These are phyloP conservation scores for Boletus patriciae DNA, from an alignment of 768 basidiomycete genomes.

Conservation along the genomic window DNA sequence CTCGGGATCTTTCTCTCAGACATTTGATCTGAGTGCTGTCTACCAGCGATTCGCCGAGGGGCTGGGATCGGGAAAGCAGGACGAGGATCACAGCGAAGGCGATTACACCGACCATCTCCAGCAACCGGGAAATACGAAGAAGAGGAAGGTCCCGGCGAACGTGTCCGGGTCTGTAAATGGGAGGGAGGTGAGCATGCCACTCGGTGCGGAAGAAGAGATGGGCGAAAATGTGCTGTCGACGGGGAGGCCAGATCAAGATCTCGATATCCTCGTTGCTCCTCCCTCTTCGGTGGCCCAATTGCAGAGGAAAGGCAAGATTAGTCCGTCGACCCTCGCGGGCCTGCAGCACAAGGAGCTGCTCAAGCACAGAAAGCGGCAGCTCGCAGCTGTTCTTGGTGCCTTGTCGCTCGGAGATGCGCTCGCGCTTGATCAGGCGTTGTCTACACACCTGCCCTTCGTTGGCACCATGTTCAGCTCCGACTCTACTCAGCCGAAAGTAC, in stretches of 20 bases:
- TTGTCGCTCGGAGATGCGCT: slow-evolving; percentile 66
- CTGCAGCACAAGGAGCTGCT: slow-evolving; percentile 75
- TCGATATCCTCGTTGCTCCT: slow-evolving; percentile 21
- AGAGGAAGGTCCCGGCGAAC: slow-evolving; percentile 81
- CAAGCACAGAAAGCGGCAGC: slow-evolving; percentile 64
- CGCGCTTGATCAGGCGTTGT: slow-evolving; percentile 76
- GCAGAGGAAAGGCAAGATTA: slow-evolving; percentile 46
- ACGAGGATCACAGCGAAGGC: slow-evolving; percentile 55
- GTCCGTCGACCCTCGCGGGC: slow-evolving; percentile 63
- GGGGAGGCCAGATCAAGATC: slow-evolving; percentile 26
- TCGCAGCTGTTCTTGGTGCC: slow-evolving; percentile 68
- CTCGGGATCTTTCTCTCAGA: slow-evolving; percentile 22
- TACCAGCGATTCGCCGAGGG: slow-evolving; percentile 28
- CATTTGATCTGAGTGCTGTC: slow-evolving; percentile 30
- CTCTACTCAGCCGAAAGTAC: slow-evolving; percentile 38
- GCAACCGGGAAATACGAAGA: slow-evolving; percentile 84
- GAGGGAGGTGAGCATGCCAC: slow-evolving; percentile 43
- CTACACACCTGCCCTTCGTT: slow-evolving; percentile 39
- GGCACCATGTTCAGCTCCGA: slow-evolving; percentile 38
- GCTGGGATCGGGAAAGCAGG: slow-evolving; percentile 37
- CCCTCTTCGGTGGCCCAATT: slow-evolving; percentile 21
- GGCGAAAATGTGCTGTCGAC: slow-evolving; percentile 30
- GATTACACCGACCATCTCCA: slow-evolving; percentile 69
- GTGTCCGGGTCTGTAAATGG: slow-evolving; percentile 41
- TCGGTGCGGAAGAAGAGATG: slow-evolving; percentile 45